Evolutionary conservation across 1,139 yeast genomes (phyloP), one percentile per base, ranked within the genome.

Genomic region (Arxiozyma heterogenica): DNA sequence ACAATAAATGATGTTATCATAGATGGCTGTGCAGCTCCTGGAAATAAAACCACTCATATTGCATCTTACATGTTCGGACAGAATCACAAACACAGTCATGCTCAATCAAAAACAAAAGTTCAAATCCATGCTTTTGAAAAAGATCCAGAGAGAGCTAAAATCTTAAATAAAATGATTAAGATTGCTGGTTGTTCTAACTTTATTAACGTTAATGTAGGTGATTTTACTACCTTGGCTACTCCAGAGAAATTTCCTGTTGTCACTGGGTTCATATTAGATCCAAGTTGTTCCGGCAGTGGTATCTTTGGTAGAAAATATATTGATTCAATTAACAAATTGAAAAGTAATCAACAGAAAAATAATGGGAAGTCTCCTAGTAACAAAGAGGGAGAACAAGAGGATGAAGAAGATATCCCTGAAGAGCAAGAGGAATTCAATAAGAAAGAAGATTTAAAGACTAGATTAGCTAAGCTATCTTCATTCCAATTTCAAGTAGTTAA

Each of bases 1-100:
- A 58, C 65, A 0, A 75, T 79, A 17, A 77, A 78, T 4, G 81
- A 77, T 55, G 71, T 76, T 50, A 80, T 90, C 8, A 86, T 93
- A 47, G 99, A 93, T 71, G 87, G 97, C 0, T 91, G 98, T 71
- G 90, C 98, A 1, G 98, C 99, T 0, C 99, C 99, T 1, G 99
- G 99, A 7, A 93, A 93, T 70, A 94, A 93, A 68, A 93, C 99
- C 0, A 88, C 98, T 0, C 98, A 91, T 71, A 74, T 85, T 34
- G 96, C 98, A 0, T 80, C 95, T 1, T 73, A 80, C 66, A 68
- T 75, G 58, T 66, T 68, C 57, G 48, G 48, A 34, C n/a, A 15
- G n/a, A 34, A 12, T 34, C 39, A 34, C 6, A 54, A 55, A 6
- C 54, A 52, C 30, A 55, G 59, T 2, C 54, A 56, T 0, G 58